A percentile compares a stretch with the other conserved stretches of the same genome.
Conservation (phyloP, 2,329 filamentous ascomycete genomes). For the Sclerotiophoma versabilis region DNA sequence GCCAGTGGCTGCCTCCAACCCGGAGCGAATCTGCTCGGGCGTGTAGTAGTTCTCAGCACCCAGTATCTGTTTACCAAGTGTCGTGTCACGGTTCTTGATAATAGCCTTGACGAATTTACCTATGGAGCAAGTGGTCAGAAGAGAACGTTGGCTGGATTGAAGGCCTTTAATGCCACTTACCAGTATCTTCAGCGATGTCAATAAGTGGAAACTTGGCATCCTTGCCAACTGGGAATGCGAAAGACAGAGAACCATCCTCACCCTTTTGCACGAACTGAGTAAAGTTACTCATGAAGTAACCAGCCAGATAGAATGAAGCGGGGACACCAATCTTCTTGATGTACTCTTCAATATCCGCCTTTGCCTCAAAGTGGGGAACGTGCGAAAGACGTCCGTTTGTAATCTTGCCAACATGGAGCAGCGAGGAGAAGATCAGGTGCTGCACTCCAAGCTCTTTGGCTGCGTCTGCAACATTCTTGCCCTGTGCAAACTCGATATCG, state of each 20-base stretch:
- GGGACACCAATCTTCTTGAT: constrained; percentile 51
- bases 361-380: constrained; percentile 62
- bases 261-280: constrained; percentile 17
- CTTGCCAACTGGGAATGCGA: constrained; percentile 11
- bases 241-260: constrained; percentile 29
- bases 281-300: constrained; percentile 63
- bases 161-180: constrained; percentile 43
- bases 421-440: constrained; percentile 32
- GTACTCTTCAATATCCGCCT: constrained; percentile 63
- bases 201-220: constrained; percentile 51
- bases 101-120: constrained; percentile 38
- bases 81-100: constrained; percentile 15
- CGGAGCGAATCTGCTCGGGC: constrained; percentile 32
- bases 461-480: constrained; percentile 30
- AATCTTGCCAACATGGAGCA: constrained; percentile 26
- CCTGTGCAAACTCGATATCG: constrained; percentile 26
- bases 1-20: constrained; percentile 46
- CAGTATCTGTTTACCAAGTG: constrained; percentile 54
- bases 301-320: constrained; percentile 59
- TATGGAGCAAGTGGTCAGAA: constrained; percentile 20
- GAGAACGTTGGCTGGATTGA: neutral
- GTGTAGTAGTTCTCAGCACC: constrained; percentile 48
- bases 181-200: constrained; percentile 53
- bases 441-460: constrained; percentile 24
- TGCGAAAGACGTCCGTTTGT: constrained; percentile 45